These are phyloP conservation scores for Geotrichum cucujoidarum DNA, from an alignment of 1,139 yeast species.

Conservation along the genomic window DNA sequence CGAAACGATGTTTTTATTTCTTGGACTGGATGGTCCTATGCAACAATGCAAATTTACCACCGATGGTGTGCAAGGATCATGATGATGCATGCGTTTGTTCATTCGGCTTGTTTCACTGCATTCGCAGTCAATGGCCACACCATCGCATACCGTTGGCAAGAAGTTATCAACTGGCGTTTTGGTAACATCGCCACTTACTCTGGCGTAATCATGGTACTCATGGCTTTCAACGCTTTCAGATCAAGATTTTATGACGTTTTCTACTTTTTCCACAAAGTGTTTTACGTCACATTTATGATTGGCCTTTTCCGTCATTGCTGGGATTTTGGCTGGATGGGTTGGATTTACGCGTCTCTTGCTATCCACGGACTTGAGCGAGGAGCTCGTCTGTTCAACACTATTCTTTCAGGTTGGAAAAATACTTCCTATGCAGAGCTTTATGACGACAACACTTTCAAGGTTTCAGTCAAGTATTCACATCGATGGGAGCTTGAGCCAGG, in stretches of 20 bases:
- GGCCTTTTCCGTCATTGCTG: constrained; percentile 39
- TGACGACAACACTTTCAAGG: constrained; percentile 29
- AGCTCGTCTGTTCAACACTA: constrained; percentile 35
- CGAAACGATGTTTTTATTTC: constrained; percentile 54
- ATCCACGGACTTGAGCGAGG: constrained; percentile 41
- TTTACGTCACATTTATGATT: constrained; percentile 42
- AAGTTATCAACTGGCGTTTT: constrained; percentile 45
- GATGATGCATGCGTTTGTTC: constrained; percentile 44
- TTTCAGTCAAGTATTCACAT: constrained; percentile 29
- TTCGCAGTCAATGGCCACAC: constrained; percentile 36
- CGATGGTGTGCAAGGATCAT: constrained; percentile 57
- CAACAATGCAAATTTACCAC: constrained; percentile 58
- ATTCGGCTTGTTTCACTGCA: constrained; percentile 34
- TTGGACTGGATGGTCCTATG: constrained; percentile 59
- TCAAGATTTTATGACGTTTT: constrained; percentile 42
- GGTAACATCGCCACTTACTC: constrained; percentile 40
- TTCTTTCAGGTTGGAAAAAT: constrained; percentile 40
- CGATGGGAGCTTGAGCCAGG: constrained; percentile 51
- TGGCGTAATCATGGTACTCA: constrained; percentile 38
- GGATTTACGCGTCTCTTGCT: constrained; percentile 38
- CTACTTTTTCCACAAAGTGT: constrained; percentile 34
- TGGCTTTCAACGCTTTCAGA: constrained; percentile 20
- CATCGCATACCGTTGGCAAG: constrained; percentile 38
- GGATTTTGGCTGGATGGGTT: constrained; percentile 49
- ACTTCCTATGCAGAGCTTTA: constrained; percentile 36